A percentile compares a stretch with the other conserved stretches of the same genome.
Conservation (phyloP, 371 early-diverging fungal species). For the Mortierella sp. region DNA sequence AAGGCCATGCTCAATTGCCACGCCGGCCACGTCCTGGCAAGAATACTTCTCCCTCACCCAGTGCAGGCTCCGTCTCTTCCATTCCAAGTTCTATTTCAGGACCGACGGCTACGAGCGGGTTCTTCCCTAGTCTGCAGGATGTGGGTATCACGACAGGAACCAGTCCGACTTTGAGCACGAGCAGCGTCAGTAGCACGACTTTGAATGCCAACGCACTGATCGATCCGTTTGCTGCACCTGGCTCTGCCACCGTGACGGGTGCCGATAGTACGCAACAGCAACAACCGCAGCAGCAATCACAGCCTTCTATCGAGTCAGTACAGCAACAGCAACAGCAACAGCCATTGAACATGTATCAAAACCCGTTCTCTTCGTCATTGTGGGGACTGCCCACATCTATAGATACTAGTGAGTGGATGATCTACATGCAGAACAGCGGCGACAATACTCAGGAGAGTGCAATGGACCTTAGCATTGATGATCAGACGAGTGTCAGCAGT, state of each 20-base stretch:
- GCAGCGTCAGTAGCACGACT: background rate
- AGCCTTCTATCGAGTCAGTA: too few relatives aligned
- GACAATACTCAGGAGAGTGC: background rate
- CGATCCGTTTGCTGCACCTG: slow-evolving; percentile 44
- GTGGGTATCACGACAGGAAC: background rate
- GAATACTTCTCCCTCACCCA: slow-evolving; percentile 34
- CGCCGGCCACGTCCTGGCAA: slow-evolving; percentile 49
- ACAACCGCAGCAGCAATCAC: slow-evolving; percentile 7
- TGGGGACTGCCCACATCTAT: slow-evolving; percentile 50
- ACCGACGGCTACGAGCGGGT: slow-evolving; percentile 8
- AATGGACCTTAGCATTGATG: slow-evolving; percentile 9
- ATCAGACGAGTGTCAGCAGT: background rate
- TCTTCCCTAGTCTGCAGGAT: slow-evolving; percentile 10
- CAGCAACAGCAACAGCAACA: slow-evolving; percentile 6
- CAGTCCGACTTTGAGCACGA: background rate
- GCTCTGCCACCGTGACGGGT: slow-evolving; percentile 23
- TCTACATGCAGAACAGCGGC: slow-evolving; percentile 47
- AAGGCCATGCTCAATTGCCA: slow-evolving; percentile 43
- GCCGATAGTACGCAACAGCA: background rate
- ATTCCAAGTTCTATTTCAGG: slow-evolving; percentile 3
- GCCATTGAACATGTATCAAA: slow-evolving; percentile 23
- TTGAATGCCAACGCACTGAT: background rate
- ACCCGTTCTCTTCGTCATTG: slow-evolving; percentile 49
- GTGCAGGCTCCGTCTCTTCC: background rate
- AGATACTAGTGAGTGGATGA: slow-evolving; percentile 48